Evolutionary conservation across 163 green algal genomes (phyloP).

Genomic region (Coccomyxa subellipsoidea): DNA sequence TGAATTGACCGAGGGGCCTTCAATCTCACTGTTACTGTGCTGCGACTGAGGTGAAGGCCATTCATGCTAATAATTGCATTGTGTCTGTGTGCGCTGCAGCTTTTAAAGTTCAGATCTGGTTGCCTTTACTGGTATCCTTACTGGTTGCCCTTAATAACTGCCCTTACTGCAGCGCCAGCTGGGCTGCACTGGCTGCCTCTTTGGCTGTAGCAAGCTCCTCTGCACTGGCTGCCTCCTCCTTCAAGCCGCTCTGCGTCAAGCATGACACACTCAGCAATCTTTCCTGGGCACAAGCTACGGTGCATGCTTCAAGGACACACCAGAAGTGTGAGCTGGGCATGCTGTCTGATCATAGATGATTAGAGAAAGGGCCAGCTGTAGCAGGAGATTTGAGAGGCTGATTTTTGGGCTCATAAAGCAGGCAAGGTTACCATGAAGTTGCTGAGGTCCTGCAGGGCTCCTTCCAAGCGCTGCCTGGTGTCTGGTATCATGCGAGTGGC

Average conservation of each 20-base stretch:
- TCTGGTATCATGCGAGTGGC: slow-evolving; percentile 87
- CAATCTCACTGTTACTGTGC: too few relatives aligned
- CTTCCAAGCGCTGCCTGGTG: slow-evolving; percentile 70
- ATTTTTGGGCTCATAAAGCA: neutral
- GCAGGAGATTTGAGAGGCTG: slow-evolving; percentile 10
- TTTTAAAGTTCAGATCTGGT: too few relatives aligned
- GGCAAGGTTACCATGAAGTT: slow-evolving; percentile 55
- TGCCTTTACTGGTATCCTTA: too few relatives aligned
- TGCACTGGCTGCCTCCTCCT: neutral
- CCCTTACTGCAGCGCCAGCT: neutral
- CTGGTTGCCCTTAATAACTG: too few relatives aligned
- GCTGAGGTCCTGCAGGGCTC: slow-evolving; percentile 67
- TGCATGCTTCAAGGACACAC: neutral
- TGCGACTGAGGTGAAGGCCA: too few relatives aligned
- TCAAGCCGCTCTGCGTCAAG: neutral
- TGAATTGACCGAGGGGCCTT: too few relatives aligned
- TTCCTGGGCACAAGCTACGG: too few relatives aligned
- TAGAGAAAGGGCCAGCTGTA: too few relatives aligned
- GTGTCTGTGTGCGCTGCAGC: too few relatives aligned
- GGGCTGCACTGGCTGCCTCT: neutral
- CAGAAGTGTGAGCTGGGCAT: neutral
- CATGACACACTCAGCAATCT: too few relatives aligned
- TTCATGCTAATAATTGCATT: too few relatives aligned
- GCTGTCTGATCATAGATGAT: neutral
- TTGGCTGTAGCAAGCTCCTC: neutral